Evolutionary conservation across 371 early-diverging fungal genomes (phyloP), one percentile per base, ranked within the genome.

Genomic region (Choanephora cucurbitarum): DNA sequence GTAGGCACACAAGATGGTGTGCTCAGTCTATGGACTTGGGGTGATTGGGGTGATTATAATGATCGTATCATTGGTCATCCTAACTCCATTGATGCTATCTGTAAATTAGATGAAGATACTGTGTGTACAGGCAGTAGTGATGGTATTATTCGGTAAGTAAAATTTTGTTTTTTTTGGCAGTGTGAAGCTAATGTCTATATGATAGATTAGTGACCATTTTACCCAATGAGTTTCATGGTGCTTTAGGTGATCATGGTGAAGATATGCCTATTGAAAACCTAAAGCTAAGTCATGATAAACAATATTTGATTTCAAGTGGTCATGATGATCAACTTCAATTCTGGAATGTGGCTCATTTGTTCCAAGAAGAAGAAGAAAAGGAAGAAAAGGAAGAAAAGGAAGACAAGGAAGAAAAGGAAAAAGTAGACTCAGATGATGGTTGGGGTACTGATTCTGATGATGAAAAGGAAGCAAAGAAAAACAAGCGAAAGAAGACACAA

Each of bases 1-100:
- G 90, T 89, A 3, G 97, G 97, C 13, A 86, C 93, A 14, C 91
- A 93, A 62, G 85, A 83, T 40, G 97, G 97, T 23, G 83, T 88
- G 0, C 62, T 96, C 21, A 78, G 82, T 54, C 64, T 90, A 32
- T 89, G 81, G 69, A 50, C 73, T 17, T 92, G 89, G 83, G 90
- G 87, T 24, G 76, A 91, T 57, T 95, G 93, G 90, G 88, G 86
- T 14, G 90, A 91, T 50, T 77, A 85, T 44, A 83, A 85, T n/a
- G 95, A 95, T 74, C 82, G 91, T 9, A 45, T 17, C 2, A 44
- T 92, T 5, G 96, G 96, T 17, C 95, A 96, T 62, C 95, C 96
- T n/a, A 81, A 78, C 55, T 87, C 91, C 13, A 83, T 97, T 28
- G 92, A 94, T 57, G 67, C 92, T 1, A 80, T 97, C 21, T 83